Conservation (phyloP, 495 filamentous ascomycete genomes). For the Penicilliopsis zonata region DNA sequence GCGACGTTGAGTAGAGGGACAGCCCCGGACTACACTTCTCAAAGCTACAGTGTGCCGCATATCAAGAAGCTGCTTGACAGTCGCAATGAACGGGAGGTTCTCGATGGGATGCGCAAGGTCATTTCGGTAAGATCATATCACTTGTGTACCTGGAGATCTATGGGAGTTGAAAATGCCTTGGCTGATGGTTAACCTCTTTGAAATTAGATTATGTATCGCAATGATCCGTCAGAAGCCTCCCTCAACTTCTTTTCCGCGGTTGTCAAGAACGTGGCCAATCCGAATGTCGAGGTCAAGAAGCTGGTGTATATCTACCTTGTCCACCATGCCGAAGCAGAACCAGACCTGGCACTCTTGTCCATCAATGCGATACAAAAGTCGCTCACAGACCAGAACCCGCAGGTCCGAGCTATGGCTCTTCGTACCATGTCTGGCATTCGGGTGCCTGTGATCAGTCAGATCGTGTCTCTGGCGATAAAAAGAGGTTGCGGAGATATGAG, state of each 20-base stretch:
- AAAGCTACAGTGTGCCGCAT: conserved; percentile 42
- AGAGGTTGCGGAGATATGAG: conserved; percentile 89
- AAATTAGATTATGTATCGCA: conserved; percentile 80
- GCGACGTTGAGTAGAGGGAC: conserved; percentile 39
- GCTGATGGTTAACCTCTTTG: background rate
- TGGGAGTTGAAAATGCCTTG: background rate
- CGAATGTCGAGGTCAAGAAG: conserved; percentile 89
- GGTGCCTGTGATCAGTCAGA: conserved; percentile 96
- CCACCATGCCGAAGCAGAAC: conserved; percentile 88
- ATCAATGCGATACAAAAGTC: conserved; percentile 99
- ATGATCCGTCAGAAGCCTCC: conserved; percentile 67
- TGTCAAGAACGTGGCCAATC: conserved; percentile 90
- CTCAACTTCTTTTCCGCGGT: conserved; percentile 85
- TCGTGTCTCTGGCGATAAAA: conserved; percentile 92
- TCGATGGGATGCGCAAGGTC: conserved; percentile 84
- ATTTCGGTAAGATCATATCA: conserved; percentile 56
- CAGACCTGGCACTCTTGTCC: conserved; percentile 85
- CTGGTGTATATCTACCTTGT: conserved; percentile 96
- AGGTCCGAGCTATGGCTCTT: conserved; percentile 81
- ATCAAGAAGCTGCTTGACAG: conserved; percentile 93
- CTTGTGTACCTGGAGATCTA: background rate
- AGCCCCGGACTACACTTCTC: conserved; percentile 27
- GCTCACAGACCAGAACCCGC: conserved; percentile 79
- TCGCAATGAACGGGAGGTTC: conserved; percentile 81
- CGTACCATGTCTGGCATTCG: conserved; percentile 91